A percentile compares a stretch with the other conserved stretches of the same genome.
Evolutionary conservation across 2,329 filamentous ascomycete genomes (phyloP).

Genomic region (Xylariales sp.): DNA sequence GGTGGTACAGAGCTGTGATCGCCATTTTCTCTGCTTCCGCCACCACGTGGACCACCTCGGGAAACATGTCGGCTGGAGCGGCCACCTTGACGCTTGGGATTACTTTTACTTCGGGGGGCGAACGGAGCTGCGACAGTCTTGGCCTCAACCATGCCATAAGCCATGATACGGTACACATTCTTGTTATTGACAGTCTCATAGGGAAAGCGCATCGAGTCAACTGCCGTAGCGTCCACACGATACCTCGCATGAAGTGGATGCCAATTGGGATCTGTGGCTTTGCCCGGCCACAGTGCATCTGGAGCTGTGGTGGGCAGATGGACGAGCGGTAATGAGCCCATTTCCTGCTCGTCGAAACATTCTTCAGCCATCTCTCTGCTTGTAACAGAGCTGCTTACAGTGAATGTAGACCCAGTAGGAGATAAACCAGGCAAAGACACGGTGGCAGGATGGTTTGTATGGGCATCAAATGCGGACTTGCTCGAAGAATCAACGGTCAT

Average conservation of each 20-base stretch:
- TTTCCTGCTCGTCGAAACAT: conserved; percentile 77
- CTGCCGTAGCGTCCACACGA: conserved; percentile 40
- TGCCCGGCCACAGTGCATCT: conserved; percentile 53
- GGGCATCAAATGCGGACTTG: conserved; percentile 57
- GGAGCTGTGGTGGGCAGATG: conserved; percentile 61
- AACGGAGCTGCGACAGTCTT: conserved; percentile 28
- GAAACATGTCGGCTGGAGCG: conserved; percentile 11
- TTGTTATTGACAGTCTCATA: conserved; percentile 32
- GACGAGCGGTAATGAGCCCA: conserved; percentile 70
- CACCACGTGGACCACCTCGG: conserved; percentile 14
- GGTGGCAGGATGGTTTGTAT: conserved; percentile 50
- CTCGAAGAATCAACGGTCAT: conserved; percentile 64
- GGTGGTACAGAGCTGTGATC: conserved; percentile 7
- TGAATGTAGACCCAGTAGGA: conserved; percentile 21
- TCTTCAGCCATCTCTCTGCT: conserved; percentile 72
- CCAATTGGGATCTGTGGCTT: conserved; percentile 46
- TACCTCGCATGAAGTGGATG: conserved; percentile 53
- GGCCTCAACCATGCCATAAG: conserved; percentile 36
- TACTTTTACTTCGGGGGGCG: conserved; percentile 14
- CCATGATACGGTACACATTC: conserved; percentile 35
- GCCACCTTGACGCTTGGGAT: conserved; percentile 13
- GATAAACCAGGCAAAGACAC: conserved; percentile 61
- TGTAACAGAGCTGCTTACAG: conserved; percentile 40
- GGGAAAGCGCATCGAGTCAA: conserved; percentile 36
- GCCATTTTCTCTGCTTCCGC: conserved; percentile 13